Evolutionary conservation across 176 grass and related monocot species (phyloP).

Genomic region (Dactylis glomerata): DNA sequence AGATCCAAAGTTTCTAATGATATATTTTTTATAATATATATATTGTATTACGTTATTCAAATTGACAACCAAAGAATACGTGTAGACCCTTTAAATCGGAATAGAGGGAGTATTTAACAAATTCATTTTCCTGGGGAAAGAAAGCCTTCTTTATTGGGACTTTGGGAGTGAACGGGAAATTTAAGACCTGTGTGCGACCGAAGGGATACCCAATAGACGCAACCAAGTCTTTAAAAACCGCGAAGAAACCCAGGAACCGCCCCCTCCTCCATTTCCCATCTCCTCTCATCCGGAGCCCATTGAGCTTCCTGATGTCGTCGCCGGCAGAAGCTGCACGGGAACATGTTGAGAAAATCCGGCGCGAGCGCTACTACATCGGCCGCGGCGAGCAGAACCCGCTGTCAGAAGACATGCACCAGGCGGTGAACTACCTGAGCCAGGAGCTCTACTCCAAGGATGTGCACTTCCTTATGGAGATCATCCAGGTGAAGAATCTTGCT

Average conservation of each 20-base stretch:
- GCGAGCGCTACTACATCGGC: constrained; percentile 58
- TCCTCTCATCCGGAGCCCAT: neutral
- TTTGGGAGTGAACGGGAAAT: neutral
- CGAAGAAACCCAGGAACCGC: neutral
- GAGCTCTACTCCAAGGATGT: constrained; percentile 88
- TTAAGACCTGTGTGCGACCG: neutral
- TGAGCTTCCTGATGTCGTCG: neutral
- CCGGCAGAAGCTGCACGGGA: constrained; percentile 8
- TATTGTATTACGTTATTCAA: no score
- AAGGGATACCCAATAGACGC: neutral
- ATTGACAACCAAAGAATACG: no score
- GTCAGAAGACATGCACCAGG: constrained; percentile 71
- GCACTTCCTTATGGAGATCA: constrained; percentile 87
- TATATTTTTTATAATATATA: no score
- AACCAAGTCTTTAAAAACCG: neutral
- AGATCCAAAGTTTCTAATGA: no score
- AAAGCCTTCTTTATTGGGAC: neutral
- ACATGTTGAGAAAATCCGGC: constrained; percentile 67
- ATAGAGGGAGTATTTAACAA: no score
- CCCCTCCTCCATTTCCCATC: neutral
- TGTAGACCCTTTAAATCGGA: no score
- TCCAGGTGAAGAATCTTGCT: constrained; percentile 47
- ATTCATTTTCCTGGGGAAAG: neutral
- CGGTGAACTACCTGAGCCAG: constrained; percentile 57
- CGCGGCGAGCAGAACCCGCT: constrained; percentile 58